Conservation (phyloP, 2,329 filamentous ascomycete genomes). For the Exophiala mesophila region DNA sequence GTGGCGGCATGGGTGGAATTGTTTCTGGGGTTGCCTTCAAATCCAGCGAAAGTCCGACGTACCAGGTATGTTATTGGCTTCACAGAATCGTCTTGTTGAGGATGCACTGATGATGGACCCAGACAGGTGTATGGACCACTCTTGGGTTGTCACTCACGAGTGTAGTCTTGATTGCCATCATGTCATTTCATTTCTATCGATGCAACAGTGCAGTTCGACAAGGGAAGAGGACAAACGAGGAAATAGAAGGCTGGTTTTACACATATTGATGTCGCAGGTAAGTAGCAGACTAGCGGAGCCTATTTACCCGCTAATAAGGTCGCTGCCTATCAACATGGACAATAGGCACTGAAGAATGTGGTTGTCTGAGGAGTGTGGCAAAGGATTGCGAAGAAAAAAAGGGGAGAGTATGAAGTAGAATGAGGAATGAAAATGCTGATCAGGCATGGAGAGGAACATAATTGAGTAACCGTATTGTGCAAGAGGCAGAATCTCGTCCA, state of each 20-base stretch:
- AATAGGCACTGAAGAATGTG: no score
- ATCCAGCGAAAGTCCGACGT: constrained; percentile 23
- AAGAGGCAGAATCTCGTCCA: no score
- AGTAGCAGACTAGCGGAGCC: no score
- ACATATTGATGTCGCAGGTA: no score
- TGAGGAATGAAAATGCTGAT: no score
- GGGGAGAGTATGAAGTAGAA: no score
- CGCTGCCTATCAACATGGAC: no score
- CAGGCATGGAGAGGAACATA: no score
- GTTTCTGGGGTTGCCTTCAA: constrained; percentile 24
- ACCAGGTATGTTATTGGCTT: constrained; percentile 14
- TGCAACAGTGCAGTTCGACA: constrained; percentile 1
- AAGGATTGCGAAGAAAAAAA: no score
- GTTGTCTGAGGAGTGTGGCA: no score
- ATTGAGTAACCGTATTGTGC: no score
- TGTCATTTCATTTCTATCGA: constrained; percentile 5
- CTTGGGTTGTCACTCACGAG: constrained; percentile 4
- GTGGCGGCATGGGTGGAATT: constrained; percentile 29
- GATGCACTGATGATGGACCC: not conserved
- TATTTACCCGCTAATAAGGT: no score
- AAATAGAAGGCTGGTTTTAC: constrained; percentile 4
- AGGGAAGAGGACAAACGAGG: constrained; percentile 5
- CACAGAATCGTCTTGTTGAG: not conserved
- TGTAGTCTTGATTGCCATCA: constrained; percentile 1
- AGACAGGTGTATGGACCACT: constrained; percentile 6